Evolutionary conservation across 306 rosid genomes (phyloP).

Genomic region (Malus sieversii): DNA sequence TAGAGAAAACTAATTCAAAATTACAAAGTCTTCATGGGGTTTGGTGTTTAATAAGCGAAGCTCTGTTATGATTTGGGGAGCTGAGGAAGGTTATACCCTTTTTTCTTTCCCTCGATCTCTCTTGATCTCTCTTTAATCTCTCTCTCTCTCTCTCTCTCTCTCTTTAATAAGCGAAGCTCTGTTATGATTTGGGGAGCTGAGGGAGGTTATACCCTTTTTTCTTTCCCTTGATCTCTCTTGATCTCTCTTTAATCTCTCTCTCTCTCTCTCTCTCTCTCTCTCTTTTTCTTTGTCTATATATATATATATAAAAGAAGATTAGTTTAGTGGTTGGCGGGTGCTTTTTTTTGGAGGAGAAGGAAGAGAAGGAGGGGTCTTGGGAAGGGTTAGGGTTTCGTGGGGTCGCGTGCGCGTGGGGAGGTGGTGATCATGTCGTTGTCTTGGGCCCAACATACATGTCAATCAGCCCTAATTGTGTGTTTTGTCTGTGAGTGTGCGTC

Average conservation of each 20-base stretch:
- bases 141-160: neutral
- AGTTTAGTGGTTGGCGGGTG: neutral
- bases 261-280: neutral
- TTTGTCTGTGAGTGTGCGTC: neutral
- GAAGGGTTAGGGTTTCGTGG: conserved; percentile 75
- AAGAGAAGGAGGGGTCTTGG: neutral
- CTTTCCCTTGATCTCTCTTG: neutral
- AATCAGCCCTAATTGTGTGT: neutral
- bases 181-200: no score
- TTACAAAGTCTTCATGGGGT: conserved; percentile 4
- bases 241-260: neutral
- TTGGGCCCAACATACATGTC: conserved; percentile 19
- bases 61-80: conserved; percentile 23
- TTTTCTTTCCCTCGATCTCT: neutral
- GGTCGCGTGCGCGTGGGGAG: conserved; percentile 69
- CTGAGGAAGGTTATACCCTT: neutral
- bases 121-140: neutral
- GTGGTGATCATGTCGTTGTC: conserved; percentile 61
- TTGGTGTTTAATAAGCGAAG: neutral
- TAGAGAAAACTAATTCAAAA: conserved; percentile 6
- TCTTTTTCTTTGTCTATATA: neutral
- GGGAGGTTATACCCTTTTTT: no score
- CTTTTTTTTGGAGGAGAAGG: conserved; percentile 2
- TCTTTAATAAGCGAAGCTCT: no score
- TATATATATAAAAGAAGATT: neutral